Percentiles rank a stretch among this genome's conserved stretches.
Conservation (phyloP, 108 stramenopile genomes). For the Poteriospumella lacustris region DNA sequence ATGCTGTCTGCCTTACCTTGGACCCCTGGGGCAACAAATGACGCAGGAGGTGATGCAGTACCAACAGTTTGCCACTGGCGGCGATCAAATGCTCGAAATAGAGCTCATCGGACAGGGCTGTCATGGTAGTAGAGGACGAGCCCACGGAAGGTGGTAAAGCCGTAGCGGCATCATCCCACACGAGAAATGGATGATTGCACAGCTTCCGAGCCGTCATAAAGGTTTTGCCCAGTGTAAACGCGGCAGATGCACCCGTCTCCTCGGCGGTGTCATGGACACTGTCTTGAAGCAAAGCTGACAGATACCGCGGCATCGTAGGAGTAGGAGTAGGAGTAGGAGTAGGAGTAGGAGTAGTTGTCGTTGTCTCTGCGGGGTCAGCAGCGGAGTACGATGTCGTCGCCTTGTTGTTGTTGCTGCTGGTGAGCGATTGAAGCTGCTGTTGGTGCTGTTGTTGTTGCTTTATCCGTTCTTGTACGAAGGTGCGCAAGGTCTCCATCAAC, state of each 20-base stretch:
- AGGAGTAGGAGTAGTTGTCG: too few species aligned
- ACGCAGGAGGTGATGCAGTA: background rate
- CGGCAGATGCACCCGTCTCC: background rate
- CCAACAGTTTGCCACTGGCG: background rate
- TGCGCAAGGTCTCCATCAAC: background rate
- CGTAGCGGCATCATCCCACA: too few species aligned
- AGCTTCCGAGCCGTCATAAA: background rate
- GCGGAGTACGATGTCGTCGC: background rate
- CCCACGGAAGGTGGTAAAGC: too few species aligned
- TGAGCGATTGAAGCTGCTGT: background rate
- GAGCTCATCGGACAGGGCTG: background rate
- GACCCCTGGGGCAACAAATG: background rate
- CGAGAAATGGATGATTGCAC: conserved; percentile 2
- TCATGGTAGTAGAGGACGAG: too few species aligned
- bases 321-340: too few species aligned
- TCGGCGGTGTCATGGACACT: background rate
- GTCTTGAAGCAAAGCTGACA: background rate
- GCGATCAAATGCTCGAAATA: background rate
- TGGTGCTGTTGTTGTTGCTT: background rate
- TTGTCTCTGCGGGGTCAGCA: too few species aligned
- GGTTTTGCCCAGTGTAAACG: background rate
- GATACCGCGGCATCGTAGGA: background rate
- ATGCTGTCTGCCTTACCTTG: too few species aligned
- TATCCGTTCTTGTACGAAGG: background rate
- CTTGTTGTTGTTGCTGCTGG: background rate